phyloP scores from a whole-genome alignment of 306 rosid species.

The Acacia crassicarpa region DNA sequence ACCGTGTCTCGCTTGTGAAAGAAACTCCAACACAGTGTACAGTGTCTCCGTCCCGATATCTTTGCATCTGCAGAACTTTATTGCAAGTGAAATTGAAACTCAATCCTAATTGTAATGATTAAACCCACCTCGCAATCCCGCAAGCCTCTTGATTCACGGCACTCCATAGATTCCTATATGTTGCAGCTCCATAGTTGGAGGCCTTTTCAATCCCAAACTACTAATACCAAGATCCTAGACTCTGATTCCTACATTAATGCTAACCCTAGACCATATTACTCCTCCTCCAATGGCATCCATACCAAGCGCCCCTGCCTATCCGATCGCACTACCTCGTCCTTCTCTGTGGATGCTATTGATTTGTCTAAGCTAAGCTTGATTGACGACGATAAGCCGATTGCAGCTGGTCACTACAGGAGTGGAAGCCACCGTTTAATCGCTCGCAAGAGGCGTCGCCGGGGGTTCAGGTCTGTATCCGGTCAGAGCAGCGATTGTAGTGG shows the following conservation, averaged over 20 bases:
- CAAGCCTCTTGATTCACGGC: slow-evolving; percentile 64
- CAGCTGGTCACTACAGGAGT: too few relatives aligned
- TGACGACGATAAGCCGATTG: too few relatives aligned
- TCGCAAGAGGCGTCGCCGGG: slow-evolving; percentile 79
- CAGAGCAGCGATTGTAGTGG: slow-evolving; percentile 96
- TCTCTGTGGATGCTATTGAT: too few relatives aligned
- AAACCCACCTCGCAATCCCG: slow-evolving; percentile 65
- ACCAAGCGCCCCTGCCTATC: too few relatives aligned
- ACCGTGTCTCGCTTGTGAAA: neutral
- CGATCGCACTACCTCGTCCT: too few relatives aligned
- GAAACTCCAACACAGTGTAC: neutral
- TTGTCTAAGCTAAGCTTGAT: too few relatives aligned
- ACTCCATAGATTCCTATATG: slow-evolving; percentile 62
- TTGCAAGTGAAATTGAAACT: neutral
- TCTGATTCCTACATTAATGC: too few relatives aligned
- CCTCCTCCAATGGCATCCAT: too few relatives aligned
- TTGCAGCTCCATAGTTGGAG: slow-evolving; percentile 76
- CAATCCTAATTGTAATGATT: slow-evolving; percentile 15
- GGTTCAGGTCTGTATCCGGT: slow-evolving; percentile 93
- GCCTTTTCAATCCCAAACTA: too few relatives aligned
- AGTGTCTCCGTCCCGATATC: neutral
- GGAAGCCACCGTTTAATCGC: too few relatives aligned
- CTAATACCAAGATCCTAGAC: too few relatives aligned
- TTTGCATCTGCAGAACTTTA: neutral
- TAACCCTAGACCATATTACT: too few relatives aligned